phyloP scores from a whole-genome alignment of 1,284 basidiomycete species.

The Mycosarcoma maydis region DNA sequence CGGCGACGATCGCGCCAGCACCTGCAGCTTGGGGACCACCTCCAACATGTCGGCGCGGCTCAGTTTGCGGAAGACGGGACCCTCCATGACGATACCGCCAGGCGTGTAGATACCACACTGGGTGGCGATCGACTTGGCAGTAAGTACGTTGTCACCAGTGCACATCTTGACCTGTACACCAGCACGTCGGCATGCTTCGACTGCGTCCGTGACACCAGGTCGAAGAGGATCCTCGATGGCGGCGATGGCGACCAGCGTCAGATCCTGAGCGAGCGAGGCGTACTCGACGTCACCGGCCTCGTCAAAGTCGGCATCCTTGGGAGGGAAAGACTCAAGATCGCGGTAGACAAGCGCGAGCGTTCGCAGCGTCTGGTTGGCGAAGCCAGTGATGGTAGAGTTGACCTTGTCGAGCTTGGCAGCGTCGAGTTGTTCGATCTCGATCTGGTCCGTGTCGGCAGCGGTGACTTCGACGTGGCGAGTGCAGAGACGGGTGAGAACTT shows the following conservation, averaged over 20 bases:
- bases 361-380: slow-evolving; percentile 91
- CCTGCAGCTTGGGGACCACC: slow-evolving; percentile 72
- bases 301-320: slow-evolving; percentile 69
- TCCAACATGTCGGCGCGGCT: slow-evolving; percentile 70
- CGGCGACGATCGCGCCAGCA: slow-evolving; percentile 90
- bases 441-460: slow-evolving; percentile 68
- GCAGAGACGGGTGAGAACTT: slow-evolving; percentile 85
- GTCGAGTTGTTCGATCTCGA: slow-evolving; percentile 33
- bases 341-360: slow-evolving; percentile 93
- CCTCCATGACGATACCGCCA: slow-evolving; percentile 96
- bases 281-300: slow-evolving; percentile 75
- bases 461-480: slow-evolving; percentile 76
- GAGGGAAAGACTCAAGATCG: slow-evolving; percentile 88
- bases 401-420: slow-evolving; percentile 80
- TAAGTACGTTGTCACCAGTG: slow-evolving; percentile 93
- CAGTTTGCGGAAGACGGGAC: slow-evolving; percentile 76
- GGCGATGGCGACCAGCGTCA: slow-evolving; percentile 86
- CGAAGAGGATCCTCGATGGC: slow-evolving; percentile 97
- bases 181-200: slow-evolving; percentile 83
- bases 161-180: slow-evolving; percentile 99
- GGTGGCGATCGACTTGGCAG: slow-evolving; percentile 86
- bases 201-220: slow-evolving; percentile 86
- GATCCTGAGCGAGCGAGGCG: slow-evolving; percentile 75
- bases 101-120: slow-evolving; percentile 94
- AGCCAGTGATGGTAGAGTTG: slow-evolving; percentile 89